Evolutionary conservation across 495 filamentous ascomycete species (phyloP).

Genomic region (Xylaria intraflava): DNA sequence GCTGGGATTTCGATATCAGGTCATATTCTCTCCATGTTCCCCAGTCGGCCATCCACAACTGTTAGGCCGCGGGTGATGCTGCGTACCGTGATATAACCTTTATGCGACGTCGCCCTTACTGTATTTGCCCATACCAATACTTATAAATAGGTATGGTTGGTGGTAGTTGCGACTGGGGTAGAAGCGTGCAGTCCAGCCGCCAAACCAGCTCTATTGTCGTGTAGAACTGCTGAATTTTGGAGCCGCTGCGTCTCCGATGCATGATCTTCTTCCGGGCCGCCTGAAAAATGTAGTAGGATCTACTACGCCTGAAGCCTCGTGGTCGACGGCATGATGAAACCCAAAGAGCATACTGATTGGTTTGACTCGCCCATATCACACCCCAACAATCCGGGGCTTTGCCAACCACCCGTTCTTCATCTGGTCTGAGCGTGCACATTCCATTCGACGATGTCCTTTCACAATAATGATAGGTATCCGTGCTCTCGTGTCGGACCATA

Average conservation of each 20-base stretch:
- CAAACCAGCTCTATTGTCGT: too few relatives aligned
- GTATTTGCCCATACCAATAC: background rate
- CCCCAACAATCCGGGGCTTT: too few relatives aligned
- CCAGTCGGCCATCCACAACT: too few relatives aligned
- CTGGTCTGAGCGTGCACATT: background rate
- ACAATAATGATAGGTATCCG: background rate
- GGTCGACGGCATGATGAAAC: too few relatives aligned
- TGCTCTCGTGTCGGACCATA: background rate
- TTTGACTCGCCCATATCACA: too few relatives aligned
- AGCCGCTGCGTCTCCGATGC: background rate
- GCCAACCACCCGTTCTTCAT: background rate
- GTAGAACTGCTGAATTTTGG: background rate
- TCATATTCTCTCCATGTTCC: too few relatives aligned
- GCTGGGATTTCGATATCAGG: too few relatives aligned
- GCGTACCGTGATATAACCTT: background rate
- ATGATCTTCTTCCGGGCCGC: background rate
- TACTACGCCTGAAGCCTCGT: too few relatives aligned
- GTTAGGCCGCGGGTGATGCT: background rate
- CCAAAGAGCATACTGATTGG: too few relatives aligned
- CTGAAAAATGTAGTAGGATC: too few relatives aligned
- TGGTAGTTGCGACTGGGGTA: too few relatives aligned
- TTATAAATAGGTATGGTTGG: background rate
- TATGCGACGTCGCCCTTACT: background rate
- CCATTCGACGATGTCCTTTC: background rate
- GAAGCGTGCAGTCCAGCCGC: too few relatives aligned